Evolutionary conservation across 192 early-diverging fungal species (phyloP), one percentile per base, ranked within the genome.

Genomic region (Podila verticillata): DNA sequence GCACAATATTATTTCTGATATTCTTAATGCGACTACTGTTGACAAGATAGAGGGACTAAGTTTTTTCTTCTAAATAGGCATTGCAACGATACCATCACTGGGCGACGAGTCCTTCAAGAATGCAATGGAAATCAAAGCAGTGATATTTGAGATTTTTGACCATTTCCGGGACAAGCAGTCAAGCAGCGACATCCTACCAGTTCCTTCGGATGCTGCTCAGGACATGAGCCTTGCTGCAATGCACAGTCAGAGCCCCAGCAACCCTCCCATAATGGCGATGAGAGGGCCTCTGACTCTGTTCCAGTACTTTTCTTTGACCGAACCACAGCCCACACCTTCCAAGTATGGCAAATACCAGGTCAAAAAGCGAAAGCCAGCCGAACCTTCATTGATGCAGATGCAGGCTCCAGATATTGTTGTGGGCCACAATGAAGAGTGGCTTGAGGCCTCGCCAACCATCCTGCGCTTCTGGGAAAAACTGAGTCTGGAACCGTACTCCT

Each of bases 401-500:
- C 74, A 64, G 5, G 67, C 87, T 3, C 87, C 87, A 3, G 84
- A 88, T 59, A 81, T 90, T 61, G 84, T 87, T 13, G 84, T 88
- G 24, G 79, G 85, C n/a, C 74, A 83, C 1, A 82, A 87, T 22
- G 85, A 87, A 31, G 81, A 90, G 15, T 88, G 83, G 79, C 66
- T 81, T 8, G 89, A 87, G 59, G 84, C 79, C 6, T 82, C 89
- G 8, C 83, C 89, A 6, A 83, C 86, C 3, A 73, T 88, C 19
- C 36, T 90, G 8, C 71, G 73, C 10, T 90, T 87, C 60, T 90
- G 89, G 89, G 89, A 90, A 29, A 88, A 86, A 8, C 66, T 87
- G 26, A 84, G 87, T 44, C 62, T 90, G 29, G 87, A 83, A 56
- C 89, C 89, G 1, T 88, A 85, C 44, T 88, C 86, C 2, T 62